These are phyloP conservation scores for Colletotrichum lupini DNA, from an alignment of 2,329 filamentous ascomycete species.

Conservation along the genomic window DNA sequence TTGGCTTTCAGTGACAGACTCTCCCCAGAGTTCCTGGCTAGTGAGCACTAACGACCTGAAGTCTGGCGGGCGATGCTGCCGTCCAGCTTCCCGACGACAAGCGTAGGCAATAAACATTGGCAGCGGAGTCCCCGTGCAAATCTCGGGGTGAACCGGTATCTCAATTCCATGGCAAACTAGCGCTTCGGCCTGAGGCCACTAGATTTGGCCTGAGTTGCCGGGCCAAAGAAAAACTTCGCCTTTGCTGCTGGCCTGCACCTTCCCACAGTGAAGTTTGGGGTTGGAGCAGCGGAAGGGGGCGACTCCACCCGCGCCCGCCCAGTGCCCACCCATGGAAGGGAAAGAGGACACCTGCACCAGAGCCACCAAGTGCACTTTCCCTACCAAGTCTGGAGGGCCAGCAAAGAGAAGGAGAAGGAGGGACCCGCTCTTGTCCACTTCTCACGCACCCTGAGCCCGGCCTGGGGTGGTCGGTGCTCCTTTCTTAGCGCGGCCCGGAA, in stretches of 20 bases:
- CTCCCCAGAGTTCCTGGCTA: not conserved
- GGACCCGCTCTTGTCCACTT: slow-evolving; percentile 40
- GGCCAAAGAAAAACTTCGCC: slow-evolving; percentile 18
- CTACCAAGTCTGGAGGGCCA: slow-evolving; percentile 12
- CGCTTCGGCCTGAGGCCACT: slow-evolving; percentile 36
- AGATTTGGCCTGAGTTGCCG: slow-evolving; percentile 4
- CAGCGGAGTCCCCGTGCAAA: slow-evolving; percentile 36
- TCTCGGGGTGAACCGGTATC: slow-evolving; percentile 39
- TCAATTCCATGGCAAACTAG: slow-evolving; percentile 36
- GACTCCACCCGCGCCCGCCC: slow-evolving; percentile 15
- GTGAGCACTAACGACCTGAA: not conserved
- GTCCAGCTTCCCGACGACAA: not conserved
- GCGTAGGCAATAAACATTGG: not conserved
- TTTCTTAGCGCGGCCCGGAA: slow-evolving; percentile 51
- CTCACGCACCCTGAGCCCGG: slow-evolving; percentile 30
- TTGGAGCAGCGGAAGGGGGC: slow-evolving; percentile 28
- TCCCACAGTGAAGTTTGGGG: slow-evolving; percentile 30
- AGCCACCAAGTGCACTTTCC: not conserved
- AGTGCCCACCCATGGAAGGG: not conserved
- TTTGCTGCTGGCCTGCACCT: slow-evolving; percentile 11
- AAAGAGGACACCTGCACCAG: not conserved
- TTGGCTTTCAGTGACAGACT: not conserved
- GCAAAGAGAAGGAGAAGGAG: not conserved
- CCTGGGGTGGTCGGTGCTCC: slow-evolving; percentile 33
- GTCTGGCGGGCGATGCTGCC: not conserved